Evolutionary conservation across 2,329 filamentous ascomycete species (phyloP), one percentile per base, ranked within the genome.

Genomic region (Colletotrichum shisoi): DNA sequence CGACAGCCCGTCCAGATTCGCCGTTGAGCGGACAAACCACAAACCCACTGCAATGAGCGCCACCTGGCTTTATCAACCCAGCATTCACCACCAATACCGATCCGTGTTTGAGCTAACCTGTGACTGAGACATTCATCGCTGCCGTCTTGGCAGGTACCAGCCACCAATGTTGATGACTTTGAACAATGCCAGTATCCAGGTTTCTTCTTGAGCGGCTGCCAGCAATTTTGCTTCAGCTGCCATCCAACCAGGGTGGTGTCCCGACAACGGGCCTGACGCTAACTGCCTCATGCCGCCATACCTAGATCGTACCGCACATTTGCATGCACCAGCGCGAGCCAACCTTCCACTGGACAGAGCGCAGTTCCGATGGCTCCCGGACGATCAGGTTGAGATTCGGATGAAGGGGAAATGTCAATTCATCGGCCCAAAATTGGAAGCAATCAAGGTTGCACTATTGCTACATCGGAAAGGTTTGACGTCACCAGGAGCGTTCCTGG

Each of bases 81-180:
- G n/a, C 24, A n/a, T 17, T 54, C 27, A 19, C 27, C 24, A 34
- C 54, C 15, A 24, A 42, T 51, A 34, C 54, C 15, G 19, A 48
- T 51, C 48, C 19, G 15, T 24, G 13, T 64, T 56, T 48, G 53
- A 54, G 54, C 31, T 27, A 54, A 12, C 19, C 40, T 31, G 27
- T 40, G 53, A 53, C 42, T 56, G 42, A 64, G 61, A 59, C 61
- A 60, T 45, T 51, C 46, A 17, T 59, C 40, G 48, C 27, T 64
- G 54, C 62, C 42, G 27, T 59, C 64, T 60, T 59, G 42, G 61
- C 48, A 64, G 49, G 60, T 37, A 56, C 54, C 49, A 64, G 48
- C 54, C 48, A 40, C 56, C 19, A 48, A 24, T 27, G 27, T 57
- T 37, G 3, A 27, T 27, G 31, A 7, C 31, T 46, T 12, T 39